Percentiles rank a stretch among this genome's conserved stretches.
Evolutionary conservation across 768 basidiomycete genomes (phyloP).

Genomic region (Pleurotus tuoliensis): DNA sequence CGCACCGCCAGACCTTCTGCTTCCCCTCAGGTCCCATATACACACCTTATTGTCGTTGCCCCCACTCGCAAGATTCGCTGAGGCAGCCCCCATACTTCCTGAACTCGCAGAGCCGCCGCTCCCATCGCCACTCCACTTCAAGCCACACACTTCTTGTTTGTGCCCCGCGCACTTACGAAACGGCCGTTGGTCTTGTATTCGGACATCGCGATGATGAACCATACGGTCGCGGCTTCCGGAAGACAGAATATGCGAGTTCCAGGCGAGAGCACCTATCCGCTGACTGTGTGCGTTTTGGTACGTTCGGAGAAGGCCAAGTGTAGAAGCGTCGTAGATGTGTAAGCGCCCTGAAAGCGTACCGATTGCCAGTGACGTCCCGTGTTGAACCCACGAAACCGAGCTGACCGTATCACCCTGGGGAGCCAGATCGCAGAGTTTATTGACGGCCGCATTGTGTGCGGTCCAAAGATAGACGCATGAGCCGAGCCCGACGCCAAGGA

Average conservation of each 20-base stretch:
- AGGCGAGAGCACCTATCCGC: conserved; percentile 91
- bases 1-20: conserved; percentile 36
- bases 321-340: conserved; percentile 90
- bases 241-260: conserved; percentile 85
- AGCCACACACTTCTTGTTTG: conserved; percentile 92
- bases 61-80: conserved; percentile 78
- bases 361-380: conserved; percentile 86
- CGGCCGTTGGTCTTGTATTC: conserved; percentile 61
- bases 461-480: conserved; percentile 96
- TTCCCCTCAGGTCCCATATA: conserved; percentile 89
- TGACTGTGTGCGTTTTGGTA: conserved; percentile 84
- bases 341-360: conserved; percentile 88
- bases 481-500: conserved; percentile 90
- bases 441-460: conserved; percentile 88
- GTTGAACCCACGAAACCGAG: conserved; percentile 92
- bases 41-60: conserved; percentile 99
- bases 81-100: conserved; percentile 24
- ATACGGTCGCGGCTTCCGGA: conserved; percentile 90
- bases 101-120: neutral
- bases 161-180: conserved; percentile 73
- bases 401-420: conserved; percentile 72
- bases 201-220: conserved; percentile 91
- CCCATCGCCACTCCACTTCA: conserved; percentile 77
- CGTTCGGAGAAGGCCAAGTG: conserved; percentile 69
- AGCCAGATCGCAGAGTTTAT: conserved; percentile 82